Conservation (phyloP, 768 basidiomycete species). For the Suillus plorans region DNA sequence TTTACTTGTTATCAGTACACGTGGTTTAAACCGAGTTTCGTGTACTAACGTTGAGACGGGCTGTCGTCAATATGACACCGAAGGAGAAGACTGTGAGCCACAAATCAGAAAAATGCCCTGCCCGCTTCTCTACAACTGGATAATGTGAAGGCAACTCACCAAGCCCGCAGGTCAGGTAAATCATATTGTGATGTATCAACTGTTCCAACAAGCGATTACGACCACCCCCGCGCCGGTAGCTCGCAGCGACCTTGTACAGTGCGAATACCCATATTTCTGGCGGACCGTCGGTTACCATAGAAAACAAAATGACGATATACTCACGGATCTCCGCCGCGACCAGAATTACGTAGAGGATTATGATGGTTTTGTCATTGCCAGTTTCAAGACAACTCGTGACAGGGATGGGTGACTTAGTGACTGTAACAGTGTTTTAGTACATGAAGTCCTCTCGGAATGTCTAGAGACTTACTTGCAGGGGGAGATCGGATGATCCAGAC, state of each 20-base stretch:
- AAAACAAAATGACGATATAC: not conserved
- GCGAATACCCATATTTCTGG: conserved; percentile 2
- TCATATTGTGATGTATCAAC: not conserved
- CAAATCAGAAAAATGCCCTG: not conserved
- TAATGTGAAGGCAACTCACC: not conserved
- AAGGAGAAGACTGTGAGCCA: not conserved
- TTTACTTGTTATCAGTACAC: not conserved
- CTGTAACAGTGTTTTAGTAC: not conserved
- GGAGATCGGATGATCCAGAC: not conserved
- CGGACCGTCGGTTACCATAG: not conserved
- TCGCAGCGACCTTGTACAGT: not conserved
- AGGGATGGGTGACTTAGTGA: not conserved
- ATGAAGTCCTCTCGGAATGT: not conserved
- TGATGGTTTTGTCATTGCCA: not conserved
- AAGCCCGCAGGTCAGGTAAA: conserved; percentile 1
- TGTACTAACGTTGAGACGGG: not conserved
- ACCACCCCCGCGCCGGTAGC: not conserved
- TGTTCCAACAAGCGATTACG: not conserved
- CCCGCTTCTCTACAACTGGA: too few relatives aligned
- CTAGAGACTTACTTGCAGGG: not conserved
- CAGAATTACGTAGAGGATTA: not conserved
- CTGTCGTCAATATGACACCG: not conserved
- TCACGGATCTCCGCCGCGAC: not conserved
- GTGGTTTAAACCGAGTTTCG: not conserved
- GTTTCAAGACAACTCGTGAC: conserved; percentile 1